A percentile compares a stretch with the other conserved stretches of the same genome.
Evolutionary conservation across 768 basidiomycete species (phyloP).

Genomic region (Kwoniella sp.): DNA sequence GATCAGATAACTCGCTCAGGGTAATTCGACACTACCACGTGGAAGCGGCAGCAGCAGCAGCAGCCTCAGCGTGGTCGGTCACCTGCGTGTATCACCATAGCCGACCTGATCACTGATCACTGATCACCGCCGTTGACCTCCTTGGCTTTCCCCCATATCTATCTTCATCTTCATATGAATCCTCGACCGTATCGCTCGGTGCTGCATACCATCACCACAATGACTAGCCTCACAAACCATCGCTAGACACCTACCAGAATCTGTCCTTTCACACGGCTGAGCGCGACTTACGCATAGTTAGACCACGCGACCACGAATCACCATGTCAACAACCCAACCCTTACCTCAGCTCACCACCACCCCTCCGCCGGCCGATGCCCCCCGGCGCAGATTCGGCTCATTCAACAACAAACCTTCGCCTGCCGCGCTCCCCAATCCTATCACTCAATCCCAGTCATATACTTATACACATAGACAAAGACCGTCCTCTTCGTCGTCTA

Average conservation of each 20-base stretch:
- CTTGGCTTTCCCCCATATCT: neutral
- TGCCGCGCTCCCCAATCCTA: neutral
- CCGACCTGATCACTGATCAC: neutral
- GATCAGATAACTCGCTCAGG: no score
- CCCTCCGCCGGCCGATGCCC: slow-evolving; percentile 28
- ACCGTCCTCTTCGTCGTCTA: slow-evolving; percentile 25
- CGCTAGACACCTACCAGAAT: neutral
- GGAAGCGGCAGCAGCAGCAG: no score
- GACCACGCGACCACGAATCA: neutral
- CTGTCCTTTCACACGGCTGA: no score
- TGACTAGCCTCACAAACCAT: neutral
- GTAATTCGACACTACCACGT: no score
- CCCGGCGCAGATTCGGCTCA: slow-evolving; percentile 38
- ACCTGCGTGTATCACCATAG: neutral
- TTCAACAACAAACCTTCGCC: slow-evolving; percentile 3
- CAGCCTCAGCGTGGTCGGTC: no score
- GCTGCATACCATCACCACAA: neutral
- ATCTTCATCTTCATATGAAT: neutral
- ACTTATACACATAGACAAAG: neutral
- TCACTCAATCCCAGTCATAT: neutral
- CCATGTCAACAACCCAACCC: slow-evolving; percentile 2
- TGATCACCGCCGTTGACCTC: neutral
- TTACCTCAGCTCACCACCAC: slow-evolving; percentile 12
- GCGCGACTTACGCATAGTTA: no score
- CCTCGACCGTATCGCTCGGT: neutral